Percentiles rank a stretch among this genome's conserved stretches.
phyloP scores from a whole-genome alignment of 164 flowering plant species.

The Vitis cinerea region DNA sequence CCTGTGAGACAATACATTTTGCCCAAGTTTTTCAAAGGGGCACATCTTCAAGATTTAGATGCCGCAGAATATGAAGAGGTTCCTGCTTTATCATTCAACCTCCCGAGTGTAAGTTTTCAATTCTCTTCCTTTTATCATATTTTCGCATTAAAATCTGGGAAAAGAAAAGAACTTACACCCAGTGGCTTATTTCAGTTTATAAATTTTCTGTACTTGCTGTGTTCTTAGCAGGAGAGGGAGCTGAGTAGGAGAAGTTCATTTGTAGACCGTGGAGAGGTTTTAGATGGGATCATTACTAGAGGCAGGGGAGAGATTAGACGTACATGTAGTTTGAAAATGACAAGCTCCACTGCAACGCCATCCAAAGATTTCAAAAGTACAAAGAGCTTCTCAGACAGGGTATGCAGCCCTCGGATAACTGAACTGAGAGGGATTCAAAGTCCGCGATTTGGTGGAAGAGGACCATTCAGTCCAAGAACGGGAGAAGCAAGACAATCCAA shows the following conservation, averaged over 20 bases:
- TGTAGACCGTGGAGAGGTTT: constrained; percentile 37
- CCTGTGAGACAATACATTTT: constrained; percentile 46
- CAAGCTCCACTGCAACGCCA: constrained; percentile 22
- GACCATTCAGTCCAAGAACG: constrained; percentile 29
- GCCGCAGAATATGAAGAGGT: constrained; percentile 49
- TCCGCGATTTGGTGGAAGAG: constrained; percentile 27
- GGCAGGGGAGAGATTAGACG: constrained; percentile 44
- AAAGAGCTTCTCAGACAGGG: constrained; percentile 25
- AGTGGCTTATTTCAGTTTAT: neutral
- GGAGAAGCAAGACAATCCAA: constrained; percentile 28
- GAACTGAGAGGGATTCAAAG: constrained; percentile 28
- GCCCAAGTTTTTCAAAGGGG: constrained; percentile 47
- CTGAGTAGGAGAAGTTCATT: constrained; percentile 24
- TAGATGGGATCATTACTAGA: constrained; percentile 40
- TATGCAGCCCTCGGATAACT: constrained; percentile 31
- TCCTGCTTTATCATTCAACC: constrained; percentile 32
- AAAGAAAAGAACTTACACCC: neutral
- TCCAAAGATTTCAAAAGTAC: constrained; percentile 11
- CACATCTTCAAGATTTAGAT: constrained; percentile 44
- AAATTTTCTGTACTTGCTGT: neutral
- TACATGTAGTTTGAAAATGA: constrained; percentile 25
- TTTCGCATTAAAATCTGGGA: too few species aligned
- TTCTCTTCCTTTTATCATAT: neutral
- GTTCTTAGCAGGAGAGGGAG: constrained; percentile 23
- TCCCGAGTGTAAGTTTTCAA: constrained; percentile 17